Evolutionary conservation across 1,284 basidiomycete species (phyloP).

Genomic region (Cutaneotrichosporon spelunceum): DNA sequence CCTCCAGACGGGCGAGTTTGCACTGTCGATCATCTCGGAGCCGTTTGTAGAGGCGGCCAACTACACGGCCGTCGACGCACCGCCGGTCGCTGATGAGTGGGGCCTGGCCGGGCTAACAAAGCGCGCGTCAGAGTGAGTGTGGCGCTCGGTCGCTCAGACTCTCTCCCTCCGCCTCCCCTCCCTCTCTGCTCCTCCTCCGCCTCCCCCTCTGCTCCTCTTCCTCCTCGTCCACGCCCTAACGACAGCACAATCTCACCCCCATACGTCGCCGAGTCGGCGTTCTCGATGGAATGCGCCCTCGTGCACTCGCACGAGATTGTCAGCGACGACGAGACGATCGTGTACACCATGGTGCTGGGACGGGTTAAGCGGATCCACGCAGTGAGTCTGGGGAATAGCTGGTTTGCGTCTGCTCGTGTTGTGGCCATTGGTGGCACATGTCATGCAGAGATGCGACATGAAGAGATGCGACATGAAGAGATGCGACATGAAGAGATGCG

Average conservation of each 20-base stretch:
- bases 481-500: too few relatives aligned
- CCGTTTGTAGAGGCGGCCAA: slow-evolving; percentile 70
- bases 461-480: too few relatives aligned
- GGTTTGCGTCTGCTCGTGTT: too few relatives aligned
- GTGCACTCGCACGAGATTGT: slow-evolving; percentile 60
- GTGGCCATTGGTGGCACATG: too few relatives aligned
- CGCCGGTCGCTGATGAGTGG: slow-evolving; percentile 68
- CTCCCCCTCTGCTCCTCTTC: too few relatives aligned
- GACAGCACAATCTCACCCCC: slow-evolving; percentile 58
- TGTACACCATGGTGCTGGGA: slow-evolving; percentile 63
- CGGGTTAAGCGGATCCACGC: slow-evolving; percentile 64
- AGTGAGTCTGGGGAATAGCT: slow-evolving; percentile 28
- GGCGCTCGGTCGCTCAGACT: too few relatives aligned
- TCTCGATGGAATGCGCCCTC: slow-evolving; percentile 69
- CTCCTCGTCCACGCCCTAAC: not conserved
- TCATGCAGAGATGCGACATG: too few relatives aligned
- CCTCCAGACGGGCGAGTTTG: slow-evolving; percentile 64
- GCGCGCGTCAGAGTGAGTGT: slow-evolving; percentile 60
- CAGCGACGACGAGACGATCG: slow-evolving; percentile 51
- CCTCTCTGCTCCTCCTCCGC: too few relatives aligned
- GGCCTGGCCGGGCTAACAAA: slow-evolving; percentile 66
- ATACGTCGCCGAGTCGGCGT: slow-evolving; percentile 66
- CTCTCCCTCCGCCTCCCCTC: too few relatives aligned
- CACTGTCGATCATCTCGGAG: slow-evolving; percentile 72
- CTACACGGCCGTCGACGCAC: slow-evolving; percentile 64